These are phyloP conservation scores for Urochloa ruziziensis DNA, from an alignment of 176 grass and related monocot species.

Conservation along the genomic window DNA sequence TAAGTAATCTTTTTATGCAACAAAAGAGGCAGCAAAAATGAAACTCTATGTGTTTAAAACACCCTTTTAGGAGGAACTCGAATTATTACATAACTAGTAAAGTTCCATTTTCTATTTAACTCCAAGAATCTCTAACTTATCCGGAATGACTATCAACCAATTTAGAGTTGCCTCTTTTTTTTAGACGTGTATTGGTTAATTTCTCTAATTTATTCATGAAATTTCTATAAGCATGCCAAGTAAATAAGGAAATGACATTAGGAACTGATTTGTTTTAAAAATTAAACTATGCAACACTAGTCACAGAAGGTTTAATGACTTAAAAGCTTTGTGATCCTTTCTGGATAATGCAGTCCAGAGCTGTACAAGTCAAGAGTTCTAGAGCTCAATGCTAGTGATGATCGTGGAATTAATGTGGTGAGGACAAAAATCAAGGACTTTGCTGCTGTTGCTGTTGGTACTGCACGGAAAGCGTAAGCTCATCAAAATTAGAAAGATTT, in stretches of 20 bases:
- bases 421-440: constrained; percentile 96
- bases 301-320: constrained; percentile 6
- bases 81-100: neutral
- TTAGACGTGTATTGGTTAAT: neutral
- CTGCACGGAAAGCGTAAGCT: constrained; percentile 54
- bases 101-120: neutral
- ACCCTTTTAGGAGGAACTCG: neutral
- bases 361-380: constrained; percentile 92
- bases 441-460: constrained; percentile 94
- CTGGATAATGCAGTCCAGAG: constrained; percentile 66
- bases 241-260: constrained; percentile 2
- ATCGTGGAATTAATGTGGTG: constrained; percentile 98
- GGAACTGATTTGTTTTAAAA: neutral
- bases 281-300: constrained; percentile 3
- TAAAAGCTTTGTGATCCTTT: neutral
- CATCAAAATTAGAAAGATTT: constrained; percentile 38
- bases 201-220: neutral
- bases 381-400: constrained; percentile 99
- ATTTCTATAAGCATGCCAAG: neutral
- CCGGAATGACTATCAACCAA: neutral
- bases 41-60: neutral
- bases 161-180: neutral
- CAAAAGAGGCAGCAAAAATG: neutral
- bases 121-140: neutral
- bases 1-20: neutral